Base-by-base conservation (phyloP, 2,329 filamentous ascomycete genomes). In the Aspergillus quadricinctus region DNA sequence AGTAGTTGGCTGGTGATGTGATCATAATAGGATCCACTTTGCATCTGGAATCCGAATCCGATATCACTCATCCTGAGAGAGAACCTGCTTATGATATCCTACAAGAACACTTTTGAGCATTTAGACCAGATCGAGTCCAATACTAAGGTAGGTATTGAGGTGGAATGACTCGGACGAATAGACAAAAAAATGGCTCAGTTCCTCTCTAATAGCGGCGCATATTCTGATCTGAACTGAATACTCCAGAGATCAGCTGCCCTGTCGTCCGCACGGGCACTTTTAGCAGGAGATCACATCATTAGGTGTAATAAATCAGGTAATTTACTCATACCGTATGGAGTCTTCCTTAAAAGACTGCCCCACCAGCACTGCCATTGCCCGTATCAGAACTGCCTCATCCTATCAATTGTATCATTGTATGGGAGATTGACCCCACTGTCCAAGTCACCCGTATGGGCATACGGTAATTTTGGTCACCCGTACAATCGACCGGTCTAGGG, bases 401-500 rank as follows among this genome's bases (percentile, higher is more conserved):
- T 45, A 45, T 45, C 19, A 10, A 19, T 45, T 45, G 41, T 45
- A 57, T 60, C n/a, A n/a, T n/a, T n/a, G n/a, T n/a, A n/a, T n/a
- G n/a, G n/a, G n/a, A n/a, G n/a, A n/a, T n/a, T 50, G 53, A 53
- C 48, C 28, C 43, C 55, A 57, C 57, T 56, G 54, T 53, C 21
- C 56, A 43, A 52, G 49, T 63, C 52, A 23, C 59, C 54, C 49
- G 54, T 58, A 61, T 56, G 31, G 4, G 11, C 31, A 35, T 35
- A 35, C 31, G 6, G 31, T 35, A 35, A 35, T 35, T 35, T 6
- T 35, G 31, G 31, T 35, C 31, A 35, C 31, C 31, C 31, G 31
- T 17, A 35, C 11, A 17, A 67, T 69, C 54, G 67, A 69, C 66
- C 66, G 67, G 66, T 69, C 67, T 69, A 67, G 64, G 60, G 59